Conservation (phyloP, 1,139 yeast genomes). For the Suhomyces coccinellae region DNA sequence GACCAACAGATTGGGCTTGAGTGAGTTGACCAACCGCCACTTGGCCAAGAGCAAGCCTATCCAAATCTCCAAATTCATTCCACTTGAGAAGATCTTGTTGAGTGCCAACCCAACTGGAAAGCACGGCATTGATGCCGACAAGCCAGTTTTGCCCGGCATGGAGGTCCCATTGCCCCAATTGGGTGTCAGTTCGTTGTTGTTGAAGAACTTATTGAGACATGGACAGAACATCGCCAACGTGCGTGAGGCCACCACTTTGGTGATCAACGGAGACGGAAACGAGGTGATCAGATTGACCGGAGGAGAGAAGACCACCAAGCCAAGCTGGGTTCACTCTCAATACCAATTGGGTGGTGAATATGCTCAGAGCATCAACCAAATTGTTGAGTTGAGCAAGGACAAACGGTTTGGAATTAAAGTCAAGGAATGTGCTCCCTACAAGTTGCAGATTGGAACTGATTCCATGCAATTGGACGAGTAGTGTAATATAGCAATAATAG, state of each 20-base stretch:
- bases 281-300: constrained; percentile 81
- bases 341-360: constrained; percentile 52
- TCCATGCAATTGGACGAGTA: constrained; percentile 36
- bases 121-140: constrained; percentile 63
- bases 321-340: constrained; percentile 86
- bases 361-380: constrained; percentile 51
- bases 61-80: constrained; percentile 67
- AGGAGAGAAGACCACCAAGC: constrained; percentile 62
- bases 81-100: constrained; percentile 62
- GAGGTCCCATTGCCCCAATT: constrained; percentile 72
- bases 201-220: constrained; percentile 59
- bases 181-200: constrained; percentile 64
- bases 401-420: constrained; percentile 65
- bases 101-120: constrained; percentile 64
- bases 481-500: constrained; percentile 7
- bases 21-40: constrained; percentile 80
- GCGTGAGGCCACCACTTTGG: constrained; percentile 74
- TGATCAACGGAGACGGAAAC: constrained; percentile 27
- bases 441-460: constrained; percentile 25
- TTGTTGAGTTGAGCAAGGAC: constrained; percentile 61
- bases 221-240: constrained; percentile 58
- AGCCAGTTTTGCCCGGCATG: constrained; percentile 69
- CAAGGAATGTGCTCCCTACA: constrained; percentile 61
- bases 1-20: constrained; percentile 70
- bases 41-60: constrained; percentile 76